Percentiles rank a stretch among this genome's conserved stretches.
phyloP scores from a whole-genome alignment of 2,329 filamentous ascomycete species.

The Verticillium klebahnii region DNA sequence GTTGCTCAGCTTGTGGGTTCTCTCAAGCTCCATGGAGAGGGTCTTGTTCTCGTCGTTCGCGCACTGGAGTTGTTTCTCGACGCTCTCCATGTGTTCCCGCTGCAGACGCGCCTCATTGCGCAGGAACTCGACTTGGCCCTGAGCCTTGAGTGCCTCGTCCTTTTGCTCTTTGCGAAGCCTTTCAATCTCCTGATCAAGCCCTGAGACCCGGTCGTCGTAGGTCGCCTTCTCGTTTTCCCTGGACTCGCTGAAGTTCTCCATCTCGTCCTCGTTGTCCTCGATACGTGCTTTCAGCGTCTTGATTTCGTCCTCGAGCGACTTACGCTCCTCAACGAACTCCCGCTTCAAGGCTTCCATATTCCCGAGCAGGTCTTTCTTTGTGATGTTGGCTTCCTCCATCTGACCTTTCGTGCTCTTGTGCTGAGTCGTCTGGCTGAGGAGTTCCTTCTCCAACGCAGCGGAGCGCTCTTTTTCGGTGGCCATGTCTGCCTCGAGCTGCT shows the following conservation, averaged over 20 bases:
- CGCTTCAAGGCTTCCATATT: conserved; percentile 91
- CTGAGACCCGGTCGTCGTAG: conserved; percentile 63
- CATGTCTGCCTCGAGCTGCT: conserved; percentile 70
- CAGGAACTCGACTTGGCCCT: conserved; percentile 59
- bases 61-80: conserved; percentile 53
- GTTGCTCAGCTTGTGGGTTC: conserved; percentile 46
- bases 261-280: conserved; percentile 88
- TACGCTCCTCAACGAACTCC: conserved; percentile 82
- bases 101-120: conserved; percentile 56
- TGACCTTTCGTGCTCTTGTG: conserved; percentile 61
- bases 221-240: conserved; percentile 75
- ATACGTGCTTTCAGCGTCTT: conserved; percentile 69
- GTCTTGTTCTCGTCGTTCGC: conserved; percentile 50
- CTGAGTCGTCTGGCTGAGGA: conserved; percentile 50
- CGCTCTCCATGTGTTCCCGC: conserved; percentile 53
- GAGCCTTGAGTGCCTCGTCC: conserved; percentile 52
- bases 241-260: conserved; percentile 78
- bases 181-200: conserved; percentile 68
- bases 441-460: conserved; percentile 64
- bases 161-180: conserved; percentile 52
- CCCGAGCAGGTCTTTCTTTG: conserved; percentile 87
- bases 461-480: conserved; percentile 66
- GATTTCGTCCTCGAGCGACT: conserved; percentile 76
- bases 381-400: conserved; percentile 83
- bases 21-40: conserved; percentile 44